Base-by-base conservation (phyloP, 257 asterid genomes). In the Dorcoceras hygrometricum region DNA sequence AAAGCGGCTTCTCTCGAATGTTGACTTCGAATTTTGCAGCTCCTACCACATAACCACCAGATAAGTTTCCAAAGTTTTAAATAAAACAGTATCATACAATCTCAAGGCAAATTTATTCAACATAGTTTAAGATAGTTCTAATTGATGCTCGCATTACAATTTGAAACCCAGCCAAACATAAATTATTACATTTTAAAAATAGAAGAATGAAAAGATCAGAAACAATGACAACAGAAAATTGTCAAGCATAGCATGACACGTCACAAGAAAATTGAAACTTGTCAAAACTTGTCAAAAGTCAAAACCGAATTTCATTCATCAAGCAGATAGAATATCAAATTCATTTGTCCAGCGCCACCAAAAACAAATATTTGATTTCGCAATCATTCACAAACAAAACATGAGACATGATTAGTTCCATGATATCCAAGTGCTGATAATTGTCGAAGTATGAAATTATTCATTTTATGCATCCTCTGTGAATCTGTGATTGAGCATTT, bases 1-100 rank as follows among this genome's bases (percentile, higher is more conserved):
- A 79, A 93, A 90, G 80, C 99, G 97, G 71, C 95, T 88, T 79
- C 86, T 82, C 82, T 93, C 99, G 69, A 93, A 93, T 70, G 95
- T 78, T 63, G 99, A 93, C 83, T 93, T 93, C 32, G 99, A 86
- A 74, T 93, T 93, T 57, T 88, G 96, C 55, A 93, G 89, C 77
- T 88, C 97, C 99, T 93, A 94, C 69, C 69, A 74, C 66, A 74
- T 66, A 79, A 65, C 46, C 65, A 75, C 75, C 77, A 75, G 46
- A 78, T 62, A 71, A 54, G 75, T 46, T 61, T 56, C 25, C 18
- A 67, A 62, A 69, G 23, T 67, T 66, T 24, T 5, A 28, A 14
- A 63, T 19, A 67, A 53, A 46, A 66, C 59, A 16, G 39, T 67
- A 18, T 61, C 63, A 61, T 3, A 32, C 58, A 71, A 53, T 14